phyloP scores from a whole-genome alignment of 495 filamentous ascomycete genomes.

The Annulohypoxylon moriforme region DNA sequence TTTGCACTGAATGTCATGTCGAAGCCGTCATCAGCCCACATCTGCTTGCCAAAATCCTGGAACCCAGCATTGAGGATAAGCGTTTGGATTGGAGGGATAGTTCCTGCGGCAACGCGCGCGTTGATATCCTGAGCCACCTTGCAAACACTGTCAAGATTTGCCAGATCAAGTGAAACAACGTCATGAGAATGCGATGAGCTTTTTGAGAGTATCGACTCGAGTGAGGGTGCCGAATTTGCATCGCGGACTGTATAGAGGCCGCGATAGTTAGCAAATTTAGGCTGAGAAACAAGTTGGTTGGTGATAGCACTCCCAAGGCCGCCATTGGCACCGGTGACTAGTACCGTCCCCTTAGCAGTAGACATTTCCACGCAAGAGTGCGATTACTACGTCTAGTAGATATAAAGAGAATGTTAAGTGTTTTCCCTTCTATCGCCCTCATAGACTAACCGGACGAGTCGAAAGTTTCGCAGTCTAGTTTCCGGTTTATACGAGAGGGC shows the following conservation, averaged over 20 bases:
- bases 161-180: slow-evolving; percentile 29
- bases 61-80: slow-evolving; percentile 58
- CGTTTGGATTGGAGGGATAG: slow-evolving; percentile 54
- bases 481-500: neutral
- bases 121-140: slow-evolving; percentile 28
- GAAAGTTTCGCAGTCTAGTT: neutral
- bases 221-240: slow-evolving; percentile 43
- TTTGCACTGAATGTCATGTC: slow-evolving; percentile 55
- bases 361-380: neutral
- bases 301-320: slow-evolving; percentile 59
- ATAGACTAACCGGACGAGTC: neutral
- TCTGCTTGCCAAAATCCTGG: slow-evolving; percentile 44
- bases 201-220: slow-evolving; percentile 42
- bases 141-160: slow-evolving; percentile 20
- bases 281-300: slow-evolving; percentile 55
- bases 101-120: slow-evolving; percentile 43
- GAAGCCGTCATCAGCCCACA: slow-evolving; percentile 46
- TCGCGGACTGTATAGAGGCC: slow-evolving; percentile 53
- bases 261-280: slow-evolving; percentile 48
- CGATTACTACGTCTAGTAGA: neutral
- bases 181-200: slow-evolving; percentile 27
- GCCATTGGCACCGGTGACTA: slow-evolving; percentile 43
- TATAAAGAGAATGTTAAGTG: neutral
- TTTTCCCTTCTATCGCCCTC: neutral
- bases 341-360: slow-evolving; percentile 14